Conservation (phyloP, 495 filamentous ascomycete species). For the Bryoglossum gracile region DNA sequence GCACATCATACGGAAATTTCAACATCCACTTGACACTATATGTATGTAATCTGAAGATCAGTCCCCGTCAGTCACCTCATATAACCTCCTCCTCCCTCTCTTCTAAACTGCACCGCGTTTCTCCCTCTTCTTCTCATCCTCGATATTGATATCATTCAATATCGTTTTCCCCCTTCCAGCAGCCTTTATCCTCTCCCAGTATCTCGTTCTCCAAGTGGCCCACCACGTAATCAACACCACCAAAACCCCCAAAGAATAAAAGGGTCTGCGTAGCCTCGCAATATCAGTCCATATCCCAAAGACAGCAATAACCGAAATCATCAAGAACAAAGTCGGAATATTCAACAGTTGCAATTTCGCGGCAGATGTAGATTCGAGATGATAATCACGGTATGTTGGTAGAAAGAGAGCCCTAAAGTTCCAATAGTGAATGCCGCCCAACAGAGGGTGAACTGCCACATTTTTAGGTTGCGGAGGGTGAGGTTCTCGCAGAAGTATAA, state of each 20-base stretch:
- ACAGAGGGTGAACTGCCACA: constrained; percentile 37
- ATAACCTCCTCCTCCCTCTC: neutral
- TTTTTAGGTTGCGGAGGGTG: constrained; percentile 57
- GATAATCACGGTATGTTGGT: constrained; percentile 47
- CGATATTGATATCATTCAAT: constrained; percentile 33
- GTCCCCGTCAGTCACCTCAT: neutral
- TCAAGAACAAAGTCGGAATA: constrained; percentile 46
- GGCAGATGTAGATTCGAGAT: constrained; percentile 33
- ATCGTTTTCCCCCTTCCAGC: constrained; percentile 33
- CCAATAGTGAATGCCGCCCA: constrained; percentile 42
- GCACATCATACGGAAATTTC: no score
- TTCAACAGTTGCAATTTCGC: constrained; percentile 46
- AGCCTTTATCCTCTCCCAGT: constrained; percentile 32
- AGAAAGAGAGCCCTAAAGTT: constrained; percentile 43
- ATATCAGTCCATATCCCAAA: constrained; percentile 37
- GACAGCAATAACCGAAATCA: constrained; percentile 34
- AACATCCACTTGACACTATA: no score
- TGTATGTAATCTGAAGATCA: no score
- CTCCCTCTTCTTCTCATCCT: neutral
- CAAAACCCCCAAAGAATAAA: no score
- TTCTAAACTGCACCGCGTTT: neutral
- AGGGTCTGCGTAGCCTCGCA: constrained; percentile 33
- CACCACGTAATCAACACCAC: constrained; percentile 5
- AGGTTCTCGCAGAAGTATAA: constrained; percentile 55
- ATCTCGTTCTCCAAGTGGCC: constrained; percentile 31